phyloP scores from a whole-genome alignment of 176 grass and related monocot species.

The Puya raimondii region DNA sequence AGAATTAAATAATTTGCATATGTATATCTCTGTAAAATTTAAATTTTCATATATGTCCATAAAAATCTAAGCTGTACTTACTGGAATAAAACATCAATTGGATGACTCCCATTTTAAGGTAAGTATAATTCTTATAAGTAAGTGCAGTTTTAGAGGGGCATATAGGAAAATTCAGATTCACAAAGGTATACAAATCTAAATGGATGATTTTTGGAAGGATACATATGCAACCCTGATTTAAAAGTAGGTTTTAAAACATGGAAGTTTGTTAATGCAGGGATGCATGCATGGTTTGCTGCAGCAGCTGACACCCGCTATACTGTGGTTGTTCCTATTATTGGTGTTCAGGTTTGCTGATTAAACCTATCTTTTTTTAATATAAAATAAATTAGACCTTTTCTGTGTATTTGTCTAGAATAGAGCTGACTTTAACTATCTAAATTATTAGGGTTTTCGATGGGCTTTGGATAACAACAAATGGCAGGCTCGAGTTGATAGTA shows the following conservation, averaged over 20 bases:
- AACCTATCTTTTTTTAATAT: background rate
- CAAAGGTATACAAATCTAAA: too few species aligned
- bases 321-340: conserved; percentile 82
- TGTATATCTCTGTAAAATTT: too few species aligned
- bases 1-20: too few species aligned
- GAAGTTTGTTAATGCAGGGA: conserved; percentile 32
- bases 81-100: too few species aligned
- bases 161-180: too few species aligned
- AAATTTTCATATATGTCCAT: too few species aligned
- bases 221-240: too few species aligned
- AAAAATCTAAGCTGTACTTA: too few species aligned
- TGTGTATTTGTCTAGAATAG: conserved; percentile 6
- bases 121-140: too few species aligned
- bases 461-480: conserved; percentile 84
- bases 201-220: too few species aligned
- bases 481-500: conserved; percentile 71
- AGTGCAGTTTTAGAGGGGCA: too few species aligned
- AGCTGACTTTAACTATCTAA: conserved; percentile 13
- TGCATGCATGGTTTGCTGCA: conserved; percentile 96
- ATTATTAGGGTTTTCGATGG: conserved; percentile 66
- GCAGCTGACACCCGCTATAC: conserved; percentile 51
- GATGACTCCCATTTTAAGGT: too few species aligned
- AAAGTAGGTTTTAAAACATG: background rate
- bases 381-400: background rate
- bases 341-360: conserved; percentile 54